Base-by-base conservation (phyloP, 1,284 basidiomycete species). In the Coniferiporia weirii region DNA sequence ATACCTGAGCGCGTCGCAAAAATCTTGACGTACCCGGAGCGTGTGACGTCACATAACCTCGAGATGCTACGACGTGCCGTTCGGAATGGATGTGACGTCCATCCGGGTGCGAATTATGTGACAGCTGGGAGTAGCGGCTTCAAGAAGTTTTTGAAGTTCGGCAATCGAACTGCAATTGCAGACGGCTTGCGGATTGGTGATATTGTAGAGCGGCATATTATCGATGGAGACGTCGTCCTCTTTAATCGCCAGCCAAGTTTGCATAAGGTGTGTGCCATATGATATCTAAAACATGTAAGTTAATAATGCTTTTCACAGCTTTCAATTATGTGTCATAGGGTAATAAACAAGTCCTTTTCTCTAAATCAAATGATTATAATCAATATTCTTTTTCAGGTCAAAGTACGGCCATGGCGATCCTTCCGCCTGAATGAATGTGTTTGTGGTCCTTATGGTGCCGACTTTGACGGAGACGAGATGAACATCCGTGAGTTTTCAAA, bases 401-500 rank as follows among this genome's bases (percentile, higher is more conserved):
- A 96, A 81, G 85, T 99, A 59, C 81, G 97, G 35, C 97, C 97
- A 40, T 99, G 97, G 97, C 79, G 96, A 65, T 95, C 97, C 1
- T 98, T 99, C 78, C 85, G 97, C 52, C 78, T 99, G 60, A 99
- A 99, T 71, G 97, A 99, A 72, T 99, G 97, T 83, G 97, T 97
- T 8, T 99, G 97, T 74, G 96, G 94, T 55, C 97, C 97, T 1
- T 99, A 99, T 77, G 98, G 98, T 70, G 97, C 97, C 57, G 97
- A 99, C 77, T 99, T 99, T 68, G 97, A 99, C 71, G 97, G 97
- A 64, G 97, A 99, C 72, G 97, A 99, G 74, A 99, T 99, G 97
- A 99, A 99, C 74, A 79, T 99, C 68, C 95, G 93, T 94, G 67
- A 66, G 91, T 78, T 2, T 53, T 56, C 12, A 12, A 52, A 17